A percentile compares a stretch with the other conserved stretches of the same genome.
These are phyloP conservation scores for Neurospora sp. DNA, from an alignment of 495 filamentous ascomycete genomes.

Conservation along the genomic window DNA sequence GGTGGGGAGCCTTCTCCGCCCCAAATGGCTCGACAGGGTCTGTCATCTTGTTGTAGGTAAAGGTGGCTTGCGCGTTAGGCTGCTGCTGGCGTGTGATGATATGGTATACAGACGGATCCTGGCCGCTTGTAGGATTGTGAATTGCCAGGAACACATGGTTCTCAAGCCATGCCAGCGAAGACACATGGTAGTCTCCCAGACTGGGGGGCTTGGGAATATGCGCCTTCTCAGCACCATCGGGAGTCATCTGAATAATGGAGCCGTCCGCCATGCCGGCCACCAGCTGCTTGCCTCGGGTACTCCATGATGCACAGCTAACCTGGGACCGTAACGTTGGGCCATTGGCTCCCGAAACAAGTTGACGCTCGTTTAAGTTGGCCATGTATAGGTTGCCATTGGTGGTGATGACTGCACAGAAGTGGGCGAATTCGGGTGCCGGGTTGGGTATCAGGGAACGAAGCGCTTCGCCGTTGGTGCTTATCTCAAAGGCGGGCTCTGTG, in stretches of 20 bases:
- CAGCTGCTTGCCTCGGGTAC: constrained; percentile 82
- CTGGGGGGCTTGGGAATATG: constrained; percentile 68
- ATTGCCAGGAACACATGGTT: constrained; percentile 75
- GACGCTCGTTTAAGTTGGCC: constrained; percentile 63
- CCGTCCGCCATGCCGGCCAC: constrained; percentile 82
- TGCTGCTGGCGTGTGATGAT: constrained; percentile 57
- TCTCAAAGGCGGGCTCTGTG: constrained; percentile 56
- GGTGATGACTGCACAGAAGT: constrained; percentile 70
- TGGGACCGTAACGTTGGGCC: constrained; percentile 59
- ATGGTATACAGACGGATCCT: constrained; percentile 56
- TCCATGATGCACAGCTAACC: constrained; percentile 87
- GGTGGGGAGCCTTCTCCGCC: constrained; percentile 57
- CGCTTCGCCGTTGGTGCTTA: constrained; percentile 63
- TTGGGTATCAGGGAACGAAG: constrained; percentile 75
- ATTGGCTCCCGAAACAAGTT: constrained; percentile 45
- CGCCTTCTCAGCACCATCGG: constrained; percentile 62
- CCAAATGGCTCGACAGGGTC: constrained; percentile 64
- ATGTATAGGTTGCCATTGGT: constrained; percentile 70
- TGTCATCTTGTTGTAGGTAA: constrained; percentile 60
- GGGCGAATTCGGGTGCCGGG: constrained; percentile 53
- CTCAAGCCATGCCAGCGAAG: constrained; percentile 81
- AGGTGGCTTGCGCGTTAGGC: constrained; percentile 27
- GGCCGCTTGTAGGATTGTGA: constrained; percentile 53
- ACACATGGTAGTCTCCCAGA: constrained; percentile 62
- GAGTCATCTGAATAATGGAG: constrained; percentile 71